Conservation (phyloP, 116 monocot genomes). For the Phalaenopsis hybrid region DNA sequence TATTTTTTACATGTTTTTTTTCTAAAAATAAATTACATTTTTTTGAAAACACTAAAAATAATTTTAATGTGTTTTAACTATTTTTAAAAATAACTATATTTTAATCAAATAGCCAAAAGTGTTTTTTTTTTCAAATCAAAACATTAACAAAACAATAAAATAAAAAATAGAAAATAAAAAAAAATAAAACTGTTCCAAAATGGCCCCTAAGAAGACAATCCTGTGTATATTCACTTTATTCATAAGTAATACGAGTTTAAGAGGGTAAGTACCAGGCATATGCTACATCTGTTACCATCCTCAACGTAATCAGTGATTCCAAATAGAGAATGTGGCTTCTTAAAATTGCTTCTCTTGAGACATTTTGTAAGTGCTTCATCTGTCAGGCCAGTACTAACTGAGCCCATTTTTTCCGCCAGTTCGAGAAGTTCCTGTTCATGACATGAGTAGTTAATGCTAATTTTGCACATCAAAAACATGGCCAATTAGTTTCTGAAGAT, state of each 20-base stretch:
- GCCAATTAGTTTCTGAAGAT: background rate
- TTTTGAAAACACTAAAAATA: no score
- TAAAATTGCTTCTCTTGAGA: background rate
- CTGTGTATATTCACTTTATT: background rate
- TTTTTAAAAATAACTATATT: no score
- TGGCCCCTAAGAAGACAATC: background rate
- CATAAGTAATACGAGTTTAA: background rate
- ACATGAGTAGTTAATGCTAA: background rate
- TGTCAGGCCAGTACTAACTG: conserved; percentile 21
- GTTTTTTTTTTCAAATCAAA: background rate
- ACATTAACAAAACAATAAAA: no score
- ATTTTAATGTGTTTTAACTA: no score
- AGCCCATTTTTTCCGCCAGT: conserved; percentile 16
- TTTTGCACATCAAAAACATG: background rate
- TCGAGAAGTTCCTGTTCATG: conserved; percentile 16
- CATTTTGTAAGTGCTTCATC: conserved; percentile 14
- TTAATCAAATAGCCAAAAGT: conserved; percentile 4
- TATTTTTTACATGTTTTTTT: no score
- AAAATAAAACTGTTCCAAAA: no score
- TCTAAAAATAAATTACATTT: no score
- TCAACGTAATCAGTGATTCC: background rate
- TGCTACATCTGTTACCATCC: background rate
- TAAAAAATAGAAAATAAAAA: no score
- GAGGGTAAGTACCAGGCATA: conserved; percentile 6
- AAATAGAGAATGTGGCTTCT: background rate